Evolutionary conservation across 768 basidiomycete genomes (phyloP).

Genomic region (Postia placenta): DNA sequence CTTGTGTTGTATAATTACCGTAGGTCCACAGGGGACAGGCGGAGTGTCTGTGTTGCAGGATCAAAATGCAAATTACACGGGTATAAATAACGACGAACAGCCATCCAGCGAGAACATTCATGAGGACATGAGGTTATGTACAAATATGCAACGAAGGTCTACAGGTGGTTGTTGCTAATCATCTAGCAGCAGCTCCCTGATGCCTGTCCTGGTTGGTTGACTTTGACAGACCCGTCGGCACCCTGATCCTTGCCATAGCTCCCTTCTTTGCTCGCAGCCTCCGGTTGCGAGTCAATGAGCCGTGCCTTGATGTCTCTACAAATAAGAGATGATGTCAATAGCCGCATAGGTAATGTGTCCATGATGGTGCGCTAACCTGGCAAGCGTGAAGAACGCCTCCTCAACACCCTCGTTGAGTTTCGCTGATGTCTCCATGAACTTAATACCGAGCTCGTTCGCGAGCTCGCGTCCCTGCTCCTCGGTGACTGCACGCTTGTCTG

Average conservation of each 20-base stretch:
- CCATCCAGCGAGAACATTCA: slow-evolving; percentile 1
- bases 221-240: slow-evolving; percentile 58
- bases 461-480: slow-evolving; percentile 90
- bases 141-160: slow-evolving; percentile 5
- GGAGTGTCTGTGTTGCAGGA: too few relatives aligned
- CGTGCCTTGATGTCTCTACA: slow-evolving; percentile 94
- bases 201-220: slow-evolving; percentile 50
- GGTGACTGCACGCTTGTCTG: slow-evolving; percentile 89
- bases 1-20: too few relatives aligned
- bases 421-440: slow-evolving; percentile 96
- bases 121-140: slow-evolving; percentile 6
- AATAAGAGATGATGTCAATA: background rate
- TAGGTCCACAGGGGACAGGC: too few relatives aligned
- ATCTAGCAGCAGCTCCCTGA: slow-evolving; percentile 47
- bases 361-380: slow-evolving; percentile 63
- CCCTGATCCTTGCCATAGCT: slow-evolving; percentile 29
- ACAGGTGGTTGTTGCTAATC: background rate
- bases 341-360: background rate
- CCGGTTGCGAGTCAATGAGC: slow-evolving; percentile 89
- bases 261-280: slow-evolving; percentile 35
- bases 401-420: slow-evolving; percentile 98
- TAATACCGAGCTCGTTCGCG: slow-evolving; percentile 90
- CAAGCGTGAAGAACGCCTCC: slow-evolving; percentile 96
- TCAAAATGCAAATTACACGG: background rate
- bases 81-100: slow-evolving; percentile 1